Evolutionary conservation across 1,284 basidiomycete species (phyloP).

Genomic region (Termitomyces sp.): DNA sequence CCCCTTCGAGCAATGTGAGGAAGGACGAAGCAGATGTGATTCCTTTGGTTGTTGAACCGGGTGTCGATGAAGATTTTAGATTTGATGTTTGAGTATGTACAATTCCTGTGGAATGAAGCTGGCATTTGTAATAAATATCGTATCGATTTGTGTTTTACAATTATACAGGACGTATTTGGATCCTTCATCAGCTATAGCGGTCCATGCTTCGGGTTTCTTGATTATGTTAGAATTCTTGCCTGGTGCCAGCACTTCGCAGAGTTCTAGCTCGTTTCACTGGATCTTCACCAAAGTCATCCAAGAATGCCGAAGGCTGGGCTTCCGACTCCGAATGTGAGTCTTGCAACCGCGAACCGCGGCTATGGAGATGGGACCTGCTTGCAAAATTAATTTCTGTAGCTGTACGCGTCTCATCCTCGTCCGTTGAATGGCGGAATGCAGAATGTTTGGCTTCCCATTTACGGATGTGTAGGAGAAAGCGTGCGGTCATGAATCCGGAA

Average conservation of each 20-base stretch:
- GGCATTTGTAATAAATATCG: neutral
- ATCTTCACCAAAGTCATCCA: conserved; percentile 1
- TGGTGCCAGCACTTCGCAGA: neutral
- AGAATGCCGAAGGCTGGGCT: neutral
- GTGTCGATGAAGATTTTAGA: conserved; percentile 21
- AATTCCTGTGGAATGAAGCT: neutral
- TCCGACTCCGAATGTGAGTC: neutral
- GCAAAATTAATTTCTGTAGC: neutral
- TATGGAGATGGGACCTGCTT: neutral
- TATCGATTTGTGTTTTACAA: neutral
- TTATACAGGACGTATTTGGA: neutral
- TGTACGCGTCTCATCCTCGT: neutral
- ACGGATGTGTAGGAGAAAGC: conserved; percentile 20
- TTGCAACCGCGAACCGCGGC: neutral
- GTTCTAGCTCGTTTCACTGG: neutral
- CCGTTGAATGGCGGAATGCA: neutral
- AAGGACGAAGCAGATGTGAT: conserved; percentile 1
- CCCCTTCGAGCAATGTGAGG: neutral
- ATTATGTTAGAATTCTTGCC: neutral
- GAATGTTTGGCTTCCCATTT: conserved; percentile 15
- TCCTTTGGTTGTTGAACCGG: conserved; percentile 1
- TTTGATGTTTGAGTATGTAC: conserved; percentile 20
- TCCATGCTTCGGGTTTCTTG: neutral
- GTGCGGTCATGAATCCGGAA: conserved; percentile 20
- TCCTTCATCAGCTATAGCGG: neutral